Percentiles rank a stretch among this genome's conserved stretches.
phyloP scores from a whole-genome alignment of 75 land plant species.

The Pinus albicaulis region DNA sequence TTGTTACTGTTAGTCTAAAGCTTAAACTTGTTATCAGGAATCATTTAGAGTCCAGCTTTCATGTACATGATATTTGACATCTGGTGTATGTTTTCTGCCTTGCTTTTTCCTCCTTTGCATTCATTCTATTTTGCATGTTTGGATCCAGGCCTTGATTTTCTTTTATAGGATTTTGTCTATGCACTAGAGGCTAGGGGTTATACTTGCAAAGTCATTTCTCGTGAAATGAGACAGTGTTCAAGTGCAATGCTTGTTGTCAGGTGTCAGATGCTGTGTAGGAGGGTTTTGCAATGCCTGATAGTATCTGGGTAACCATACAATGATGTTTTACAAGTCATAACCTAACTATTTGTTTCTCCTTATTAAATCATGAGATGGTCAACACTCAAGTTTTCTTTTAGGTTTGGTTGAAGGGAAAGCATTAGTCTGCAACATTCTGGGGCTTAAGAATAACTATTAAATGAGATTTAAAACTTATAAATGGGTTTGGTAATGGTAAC shows the following conservation, averaged over 20 bases:
- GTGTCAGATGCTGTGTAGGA: background rate
- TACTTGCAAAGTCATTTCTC: background rate
- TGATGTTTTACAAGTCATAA: background rate
- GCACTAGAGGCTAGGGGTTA: background rate
- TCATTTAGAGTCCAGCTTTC: background rate
- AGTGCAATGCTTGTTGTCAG: background rate
- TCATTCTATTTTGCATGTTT: background rate
- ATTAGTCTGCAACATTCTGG: slow-evolving; percentile 3
- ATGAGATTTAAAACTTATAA: slow-evolving; percentile 14
- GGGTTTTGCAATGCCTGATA: background rate
- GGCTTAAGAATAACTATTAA: background rate
- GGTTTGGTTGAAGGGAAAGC: slow-evolving; percentile 7
- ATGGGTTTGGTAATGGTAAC: slow-evolving; percentile 33
- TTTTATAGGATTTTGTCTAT: background rate
- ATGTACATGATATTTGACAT: background rate
- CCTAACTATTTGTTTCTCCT: background rate
- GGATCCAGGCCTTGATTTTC: background rate
- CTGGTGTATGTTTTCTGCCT: background rate
- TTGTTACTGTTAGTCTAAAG: background rate
- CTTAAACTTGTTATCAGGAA: background rate
- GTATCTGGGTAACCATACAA: background rate
- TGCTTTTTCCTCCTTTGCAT: background rate
- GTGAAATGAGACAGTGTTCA: background rate
- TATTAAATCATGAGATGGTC: background rate
- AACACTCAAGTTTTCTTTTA: background rate